Evolutionary conservation across 345 rosid species (phyloP), one percentile per base, ranked within the genome.

Genomic region (Citrus australasica): DNA sequence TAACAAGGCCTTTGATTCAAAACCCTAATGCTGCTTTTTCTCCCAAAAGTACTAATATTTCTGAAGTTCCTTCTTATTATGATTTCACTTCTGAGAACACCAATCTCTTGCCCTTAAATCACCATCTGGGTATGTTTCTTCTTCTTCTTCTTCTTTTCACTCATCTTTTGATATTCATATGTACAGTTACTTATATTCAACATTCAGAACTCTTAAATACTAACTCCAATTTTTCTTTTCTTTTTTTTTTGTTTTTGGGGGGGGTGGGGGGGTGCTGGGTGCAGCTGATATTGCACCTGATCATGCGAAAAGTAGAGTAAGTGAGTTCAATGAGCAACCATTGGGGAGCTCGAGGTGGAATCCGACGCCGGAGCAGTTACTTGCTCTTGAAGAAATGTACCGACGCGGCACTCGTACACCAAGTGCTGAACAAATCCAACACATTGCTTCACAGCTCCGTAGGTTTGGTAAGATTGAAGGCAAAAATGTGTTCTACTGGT

Each of bases 401-500:
- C 77, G 86, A 77, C 83, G 82, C 13, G 97, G 94, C 17, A 88
- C 85, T 25, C 80, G 93, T 35, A 90, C 91, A 11, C 97, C 97
- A 0, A 76, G 90, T 4, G 84, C 94, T 2, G 88, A 90, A 17
- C 87, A 92, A 79, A 92, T 92, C 83, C 92, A 92, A 74, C 84
- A 83, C 77, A 92, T 92, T 30, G 89, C 94, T 6, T 48, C 81
- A 5, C 86, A 86, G 81, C 97, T 92, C 64, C 84, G 90, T 51
- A 79, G 89, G 82, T 92, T 85, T 72, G 97, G 97, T 8, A 88
- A 78, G 82, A 85, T 92, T 30, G 94, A 92, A 82, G 97, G 97
- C 3, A 92, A 92, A 75, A 92, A 90, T 67, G 93, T 92, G 46
- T 92, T 92, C 82, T 92, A 92, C 85, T 92, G 97, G 97, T 90